Base-by-base conservation (phyloP, 1,284 basidiomycete genomes). In the Testicularia cyperi region DNA sequence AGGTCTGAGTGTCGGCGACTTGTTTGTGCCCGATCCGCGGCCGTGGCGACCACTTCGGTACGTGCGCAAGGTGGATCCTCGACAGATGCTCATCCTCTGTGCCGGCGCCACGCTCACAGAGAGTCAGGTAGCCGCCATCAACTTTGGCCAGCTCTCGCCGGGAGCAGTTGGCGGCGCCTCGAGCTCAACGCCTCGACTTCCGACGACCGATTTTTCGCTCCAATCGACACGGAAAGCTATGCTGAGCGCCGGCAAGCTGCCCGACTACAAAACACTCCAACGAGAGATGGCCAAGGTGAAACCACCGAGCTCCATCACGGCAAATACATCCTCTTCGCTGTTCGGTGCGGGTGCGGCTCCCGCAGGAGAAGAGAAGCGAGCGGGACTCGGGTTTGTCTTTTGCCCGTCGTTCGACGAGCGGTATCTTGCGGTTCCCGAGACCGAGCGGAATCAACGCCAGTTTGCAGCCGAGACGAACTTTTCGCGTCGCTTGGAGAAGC, bases 11-110 rank as follows among this genome's bases (percentile, higher is more conserved):
- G 47, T 63, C 7, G 42, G 46, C 10, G 57, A 65, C 27, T 53
- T 74, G 4, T 75, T 75, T 27, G 47, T 72, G 1, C 63, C 72
- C 1, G 73, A 75, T 33, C 72, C 73, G 4, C 49, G 73, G 22
- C 51, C 60, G 0, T 72, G 60, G 63, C 55, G 58, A 18, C 70
- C 73, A 18, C 55, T 72, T 23, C 62, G 73, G 2, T 64, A 69
- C 22, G 71, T 76, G 16, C 63, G 74, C 18, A 64, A 74, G 19
- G 60, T 58, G 6, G 70, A 74, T 37, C 74, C 74, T 4, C 58
- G 72, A 1, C 74, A 76, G 51, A 45, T 74, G 46, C 67, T 76
- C 18, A 51, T 76, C 15, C 43, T 76, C 4, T 62, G 62, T 20
- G 62, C 68, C 2, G 68, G 68, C 4, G 54, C 63, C 34, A 48